phyloP scores from a whole-genome alignment of 345 rosid species.

The Limnanthes douglasii region DNA sequence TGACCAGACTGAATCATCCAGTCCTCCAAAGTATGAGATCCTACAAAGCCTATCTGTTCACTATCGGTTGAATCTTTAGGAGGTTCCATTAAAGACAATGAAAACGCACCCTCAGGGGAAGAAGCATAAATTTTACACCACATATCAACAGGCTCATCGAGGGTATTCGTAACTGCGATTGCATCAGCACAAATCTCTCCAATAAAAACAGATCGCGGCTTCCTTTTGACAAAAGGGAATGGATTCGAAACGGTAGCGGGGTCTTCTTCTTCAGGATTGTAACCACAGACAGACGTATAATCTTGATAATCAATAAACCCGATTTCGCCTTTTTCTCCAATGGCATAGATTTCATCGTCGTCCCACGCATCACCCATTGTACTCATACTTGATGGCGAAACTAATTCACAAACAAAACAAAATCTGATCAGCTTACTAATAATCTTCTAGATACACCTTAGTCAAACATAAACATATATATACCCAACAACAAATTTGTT shows the following conservation, averaged over 20 bases:
- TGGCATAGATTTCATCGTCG: slow-evolving; percentile 52
- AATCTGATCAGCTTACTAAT: too few relatives aligned
- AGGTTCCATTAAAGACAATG: slow-evolving; percentile 61
- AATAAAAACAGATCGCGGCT: slow-evolving; percentile 40
- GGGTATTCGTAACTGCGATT: slow-evolving; percentile 41
- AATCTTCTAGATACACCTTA: too few relatives aligned
- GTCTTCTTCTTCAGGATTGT: slow-evolving; percentile 34
- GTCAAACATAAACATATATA: too few relatives aligned
- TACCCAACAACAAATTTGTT: too few relatives aligned
- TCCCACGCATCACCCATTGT: slow-evolving; percentile 31
- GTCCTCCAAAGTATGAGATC: slow-evolving; percentile 42
- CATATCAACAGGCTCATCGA: slow-evolving; percentile 33
- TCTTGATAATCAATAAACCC: slow-evolving; percentile 57
- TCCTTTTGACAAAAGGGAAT: slow-evolving; percentile 41
- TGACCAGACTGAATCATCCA: slow-evolving; percentile 61
- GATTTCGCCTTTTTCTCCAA: slow-evolving; percentile 66
- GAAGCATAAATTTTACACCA: slow-evolving; percentile 63
- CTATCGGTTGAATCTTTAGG: slow-evolving; percentile 12
- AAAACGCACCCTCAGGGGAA: slow-evolving; percentile 38
- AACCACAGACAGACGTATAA: slow-evolving; percentile 30
- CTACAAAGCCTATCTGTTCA: slow-evolving; percentile 22
- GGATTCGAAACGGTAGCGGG: slow-evolving; percentile 54
- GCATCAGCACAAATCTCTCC: slow-evolving; percentile 44
- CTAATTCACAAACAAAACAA: slow-evolving; percentile 3
- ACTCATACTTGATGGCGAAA: slow-evolving; percentile 23